Evolutionary conservation across 352 stramenopile genomes (phyloP), one percentile per base, ranked within the genome.

Genomic region (Globisporangium spiculum): DNA sequence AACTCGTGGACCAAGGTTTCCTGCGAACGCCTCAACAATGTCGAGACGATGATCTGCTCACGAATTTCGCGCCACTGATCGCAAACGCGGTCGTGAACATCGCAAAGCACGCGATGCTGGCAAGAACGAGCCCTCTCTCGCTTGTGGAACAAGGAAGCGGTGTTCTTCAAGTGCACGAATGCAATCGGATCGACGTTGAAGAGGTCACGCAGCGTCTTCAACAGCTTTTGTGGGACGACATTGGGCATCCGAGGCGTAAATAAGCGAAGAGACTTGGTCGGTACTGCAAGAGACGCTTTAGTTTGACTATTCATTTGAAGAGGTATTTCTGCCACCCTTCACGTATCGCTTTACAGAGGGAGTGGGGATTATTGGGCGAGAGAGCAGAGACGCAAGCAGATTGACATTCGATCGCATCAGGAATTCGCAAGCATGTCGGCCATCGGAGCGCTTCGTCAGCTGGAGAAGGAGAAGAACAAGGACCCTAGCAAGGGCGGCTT

Each of bases 401-500:
- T 52, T 24, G 44, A 68, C 62, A 81, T 72, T 60, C 63, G 65
- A 65, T 36, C 41, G 65, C 67, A 68, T 48, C 50, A 70, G 46
- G 48, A 67, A 58, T 52, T 52, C 27, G 58, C 36, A 66, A 88
- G 54, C 63, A 95, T 95, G 87, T 93, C 87, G 74, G 86, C 85
- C 56, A 93, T 95, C 65, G 81, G 83, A 75, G 83, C 83, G 70
- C 75, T 96, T 66, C 85, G 86, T 63, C 77, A 96, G 66, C 79
- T 96, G 50, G 88, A 94, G 76, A 92, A 94, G 76, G 79, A 93
- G 73, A 92, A 93, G 74, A 88, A 70, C 74, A 84, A 93, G 75
- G 80, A 77, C 57, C 66, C 78, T 4, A 80, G 81, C 66, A 88
- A 90, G 34, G 70, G 69, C 38, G 77, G 84, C 58, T 58, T 91